Evolutionary conservation across 2,329 filamentous ascomycete genomes (phyloP).

Genomic region (Colletotrichum echinochloae): DNA sequence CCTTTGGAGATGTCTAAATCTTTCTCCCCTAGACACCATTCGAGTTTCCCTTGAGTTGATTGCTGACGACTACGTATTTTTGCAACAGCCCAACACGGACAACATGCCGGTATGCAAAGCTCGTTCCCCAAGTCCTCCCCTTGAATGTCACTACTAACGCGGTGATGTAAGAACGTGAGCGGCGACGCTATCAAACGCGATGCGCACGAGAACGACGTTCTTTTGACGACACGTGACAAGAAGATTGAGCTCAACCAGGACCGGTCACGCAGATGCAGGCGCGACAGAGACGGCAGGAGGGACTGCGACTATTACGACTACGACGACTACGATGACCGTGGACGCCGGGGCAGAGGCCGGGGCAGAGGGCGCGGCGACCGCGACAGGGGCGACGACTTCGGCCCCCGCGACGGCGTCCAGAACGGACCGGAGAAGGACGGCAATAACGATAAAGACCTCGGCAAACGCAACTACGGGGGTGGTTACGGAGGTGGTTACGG

Average conservation of each 20-base stretch:
- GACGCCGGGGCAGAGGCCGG: background rate
- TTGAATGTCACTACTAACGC: background rate
- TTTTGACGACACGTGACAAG: constrained; percentile 1
- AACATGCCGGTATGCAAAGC: background rate
- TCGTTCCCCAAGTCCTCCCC: background rate
- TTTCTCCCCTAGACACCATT: background rate
- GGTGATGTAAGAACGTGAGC: background rate
- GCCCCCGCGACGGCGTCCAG: background rate
- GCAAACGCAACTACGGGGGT: constrained; percentile 3
- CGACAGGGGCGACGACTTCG: background rate
- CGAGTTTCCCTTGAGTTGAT: too few species aligned
- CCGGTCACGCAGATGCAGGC: constrained; percentile 12
- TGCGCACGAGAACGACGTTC: background rate
- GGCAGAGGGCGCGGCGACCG: background rate
- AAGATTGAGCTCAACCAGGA: background rate
- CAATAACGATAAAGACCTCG: background rate
- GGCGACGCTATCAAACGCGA: constrained; percentile 5
- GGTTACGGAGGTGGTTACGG: too few species aligned
- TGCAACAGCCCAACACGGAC: constrained; percentile 14
- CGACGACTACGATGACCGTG: background rate
- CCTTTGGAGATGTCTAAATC: too few species aligned
- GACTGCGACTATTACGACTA: constrained; percentile 9
- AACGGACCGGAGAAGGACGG: background rate
- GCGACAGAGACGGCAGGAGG: background rate
- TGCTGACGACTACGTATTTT: background rate